These are phyloP conservation scores for Stachybotrys elegans DNA, from an alignment of 2,329 filamentous ascomycete genomes.

Conservation along the genomic window DNA sequence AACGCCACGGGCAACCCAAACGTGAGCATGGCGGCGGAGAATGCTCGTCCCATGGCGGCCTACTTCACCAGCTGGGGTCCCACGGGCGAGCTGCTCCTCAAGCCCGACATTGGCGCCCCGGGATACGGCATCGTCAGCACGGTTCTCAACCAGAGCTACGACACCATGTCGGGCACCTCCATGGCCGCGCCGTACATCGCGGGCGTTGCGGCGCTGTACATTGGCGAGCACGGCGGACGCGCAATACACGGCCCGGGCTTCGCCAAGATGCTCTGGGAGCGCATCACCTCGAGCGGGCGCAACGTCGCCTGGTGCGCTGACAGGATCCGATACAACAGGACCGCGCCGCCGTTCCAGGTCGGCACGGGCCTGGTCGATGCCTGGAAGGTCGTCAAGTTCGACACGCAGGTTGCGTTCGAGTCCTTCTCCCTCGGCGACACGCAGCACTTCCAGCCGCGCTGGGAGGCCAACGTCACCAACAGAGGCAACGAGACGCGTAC, in stretches of 20 bases:
- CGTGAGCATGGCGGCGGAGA: constrained; percentile 18
- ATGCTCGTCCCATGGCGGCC: constrained; percentile 28
- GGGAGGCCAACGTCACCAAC: constrained; percentile 38
- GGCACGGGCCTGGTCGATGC: constrained; percentile 44
- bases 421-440: constrained; percentile 47
- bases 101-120: constrained; percentile 45
- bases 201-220: constrained; percentile 43
- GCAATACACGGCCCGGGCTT: constrained; percentile 28
- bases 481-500: constrained; percentile 29
- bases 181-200: constrained; percentile 53
- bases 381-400: constrained; percentile 33
- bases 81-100: constrained; percentile 44
- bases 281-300: constrained; percentile 28
- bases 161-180: constrained; percentile 46
- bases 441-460: constrained; percentile 30
- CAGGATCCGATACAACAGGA: constrained; percentile 14
- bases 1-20: constrained; percentile 38
- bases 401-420: constrained; percentile 30
- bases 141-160: constrained; percentile 36
- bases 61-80: constrained; percentile 48
- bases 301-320: constrained; percentile 24
- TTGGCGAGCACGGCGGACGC: constrained; percentile 36
- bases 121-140: constrained; percentile 47
- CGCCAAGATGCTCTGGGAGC: constrained; percentile 24
- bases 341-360: constrained; percentile 31